Conservation (phyloP, 345 rosid genomes). For the Melaleuca alternifolia region DNA sequence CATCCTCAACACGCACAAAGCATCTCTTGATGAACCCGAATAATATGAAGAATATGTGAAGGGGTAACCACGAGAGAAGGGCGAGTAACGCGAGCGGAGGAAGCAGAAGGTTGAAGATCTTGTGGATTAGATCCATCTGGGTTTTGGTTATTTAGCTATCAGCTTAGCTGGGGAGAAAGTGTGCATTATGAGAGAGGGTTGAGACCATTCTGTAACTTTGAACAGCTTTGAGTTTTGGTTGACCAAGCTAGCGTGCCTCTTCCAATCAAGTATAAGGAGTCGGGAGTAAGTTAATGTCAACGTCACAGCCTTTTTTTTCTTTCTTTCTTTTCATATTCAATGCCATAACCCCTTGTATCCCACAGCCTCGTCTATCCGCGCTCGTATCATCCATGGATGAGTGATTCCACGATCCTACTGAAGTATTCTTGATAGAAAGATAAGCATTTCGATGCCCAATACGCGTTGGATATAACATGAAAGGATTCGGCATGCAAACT, state of each 20-base stretch:
- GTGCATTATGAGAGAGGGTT: not conserved
- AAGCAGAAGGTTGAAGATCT: constrained; percentile 9
- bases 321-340: not conserved
- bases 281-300: not conserved
- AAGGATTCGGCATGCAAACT: too few species aligned
- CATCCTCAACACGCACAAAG: constrained; percentile 5
- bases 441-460: too few species aligned
- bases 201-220: not conserved
- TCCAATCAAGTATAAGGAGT: not conserved
- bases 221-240: not conserved
- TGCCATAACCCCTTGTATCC: not conserved
- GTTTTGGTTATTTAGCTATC: not conserved
- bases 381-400: too few species aligned
- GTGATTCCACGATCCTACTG: too few species aligned
- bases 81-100: constrained; percentile 11
- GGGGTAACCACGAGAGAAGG: constrained; percentile 11
- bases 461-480: too few species aligned
- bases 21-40: not conserved
- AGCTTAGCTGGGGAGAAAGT: too few species aligned
- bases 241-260: not conserved
- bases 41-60: not conserved
- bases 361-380: not conserved
- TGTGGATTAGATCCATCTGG: constrained; percentile 8
- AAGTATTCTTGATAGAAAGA: too few species aligned
- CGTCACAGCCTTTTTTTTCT: not conserved